Evolutionary conservation across 345 rosid species (phyloP).

Genomic region (Salix arbutifolia): DNA sequence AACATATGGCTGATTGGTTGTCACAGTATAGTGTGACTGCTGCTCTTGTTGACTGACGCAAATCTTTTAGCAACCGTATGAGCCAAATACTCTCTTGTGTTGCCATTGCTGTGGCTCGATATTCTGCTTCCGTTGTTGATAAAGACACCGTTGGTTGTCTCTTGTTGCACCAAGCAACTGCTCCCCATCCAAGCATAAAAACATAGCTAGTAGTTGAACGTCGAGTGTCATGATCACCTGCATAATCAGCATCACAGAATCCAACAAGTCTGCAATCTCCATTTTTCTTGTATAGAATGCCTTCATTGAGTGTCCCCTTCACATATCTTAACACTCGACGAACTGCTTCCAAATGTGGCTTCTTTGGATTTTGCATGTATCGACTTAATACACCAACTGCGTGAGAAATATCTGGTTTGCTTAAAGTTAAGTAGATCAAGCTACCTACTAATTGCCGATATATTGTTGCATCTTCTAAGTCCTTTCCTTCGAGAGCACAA

Average conservation of each 20-base stretch:
- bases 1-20: too few relatives aligned
- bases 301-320: background rate
- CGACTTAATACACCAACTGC: background rate
- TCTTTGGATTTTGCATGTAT: constrained; percentile 10
- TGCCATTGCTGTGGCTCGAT: too few relatives aligned
- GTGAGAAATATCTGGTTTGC: background rate
- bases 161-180: background rate
- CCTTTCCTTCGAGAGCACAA: background rate
- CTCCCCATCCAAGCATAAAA: background rate
- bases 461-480: background rate
- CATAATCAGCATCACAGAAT: background rate
- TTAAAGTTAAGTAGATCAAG: background rate
- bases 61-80: too few relatives aligned
- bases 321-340: background rate
- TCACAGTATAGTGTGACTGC: too few relatives aligned
- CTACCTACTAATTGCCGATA: background rate
- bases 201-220: background rate
- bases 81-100: too few relatives aligned
- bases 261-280: background rate
- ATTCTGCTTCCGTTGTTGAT: background rate
- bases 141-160: background rate
- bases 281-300: background rate
- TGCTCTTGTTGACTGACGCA: too few relatives aligned
- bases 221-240: background rate
- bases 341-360: constrained; percentile 3